These are phyloP conservation scores for Anethum foeniculum DNA, from an alignment of 140 eudicot genomes.

Conservation along the genomic window DNA sequence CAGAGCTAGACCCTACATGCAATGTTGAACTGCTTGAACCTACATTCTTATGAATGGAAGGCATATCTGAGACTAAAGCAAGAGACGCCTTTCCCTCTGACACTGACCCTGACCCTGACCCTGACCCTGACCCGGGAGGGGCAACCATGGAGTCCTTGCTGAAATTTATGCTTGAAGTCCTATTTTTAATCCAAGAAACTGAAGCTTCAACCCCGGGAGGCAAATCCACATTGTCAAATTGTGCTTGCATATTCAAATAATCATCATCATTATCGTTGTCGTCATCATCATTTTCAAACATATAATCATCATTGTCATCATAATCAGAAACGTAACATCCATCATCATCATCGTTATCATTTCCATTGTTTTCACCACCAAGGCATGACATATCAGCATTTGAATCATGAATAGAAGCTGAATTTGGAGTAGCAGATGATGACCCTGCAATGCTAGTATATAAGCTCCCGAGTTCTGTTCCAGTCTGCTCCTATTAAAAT, in stretches of 20 bases:
- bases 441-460: constrained; percentile 28
- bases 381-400: constrained; percentile 29
- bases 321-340: constrained; percentile 14
- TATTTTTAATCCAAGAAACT: constrained; percentile 39
- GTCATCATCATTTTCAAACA: constrained; percentile 22
- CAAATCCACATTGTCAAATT: constrained; percentile 54
- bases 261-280: constrained; percentile 29
- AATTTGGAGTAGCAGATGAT: constrained; percentile 31
- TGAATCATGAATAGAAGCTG: constrained; percentile 21
- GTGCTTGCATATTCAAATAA: constrained; percentile 55
- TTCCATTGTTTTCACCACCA: constrained; percentile 21
- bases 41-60: constrained; percentile 12
- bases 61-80: constrained; percentile 13
- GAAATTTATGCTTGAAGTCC: constrained; percentile 16
- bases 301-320: constrained; percentile 30
- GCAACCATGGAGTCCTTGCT: constrained; percentile 8
- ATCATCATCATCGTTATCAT: constrained; percentile 17
- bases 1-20: constrained; percentile 18
- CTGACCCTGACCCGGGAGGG: constrained; percentile 3
- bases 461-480: constrained; percentile 15
- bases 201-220: constrained; percentile 79
- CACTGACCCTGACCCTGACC: constrained; percentile 8
- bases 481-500: constrained; percentile 32
- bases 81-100: constrained; percentile 14
- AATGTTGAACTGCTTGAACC: constrained; percentile 41